Evolutionary conservation across 2,329 filamentous ascomycete genomes (phyloP).

Genomic region (Geosmithia morbida): DNA sequence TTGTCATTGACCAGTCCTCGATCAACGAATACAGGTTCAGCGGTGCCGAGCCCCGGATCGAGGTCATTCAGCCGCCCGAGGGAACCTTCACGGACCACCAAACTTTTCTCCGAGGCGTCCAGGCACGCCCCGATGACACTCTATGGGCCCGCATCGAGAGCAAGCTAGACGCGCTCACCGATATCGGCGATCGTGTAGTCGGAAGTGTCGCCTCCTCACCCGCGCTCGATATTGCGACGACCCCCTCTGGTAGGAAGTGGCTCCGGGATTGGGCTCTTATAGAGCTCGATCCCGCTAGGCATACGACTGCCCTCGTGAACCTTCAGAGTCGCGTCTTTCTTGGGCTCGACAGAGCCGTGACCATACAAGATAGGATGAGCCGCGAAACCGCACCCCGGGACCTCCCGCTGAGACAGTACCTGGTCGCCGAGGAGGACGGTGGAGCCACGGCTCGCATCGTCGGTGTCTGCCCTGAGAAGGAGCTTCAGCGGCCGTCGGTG

Average conservation of each 20-base stretch:
- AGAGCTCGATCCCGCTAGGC: neutral
- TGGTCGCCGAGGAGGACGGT: too few relatives aligned
- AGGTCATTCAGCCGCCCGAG: neutral
- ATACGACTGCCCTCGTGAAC: neutral
- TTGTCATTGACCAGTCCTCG: neutral
- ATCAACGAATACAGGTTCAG: neutral
- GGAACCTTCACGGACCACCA: neutral
- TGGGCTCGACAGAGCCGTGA: neutral
- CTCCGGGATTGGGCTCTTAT: neutral
- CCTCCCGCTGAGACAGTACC: neutral
- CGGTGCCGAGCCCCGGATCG: neutral
- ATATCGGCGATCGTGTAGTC: neutral
- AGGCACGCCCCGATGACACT: neutral
- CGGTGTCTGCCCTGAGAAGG: too few relatives aligned
- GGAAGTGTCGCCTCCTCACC: neutral
- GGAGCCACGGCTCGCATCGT: too few relatives aligned
- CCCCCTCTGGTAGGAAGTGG: neutral
- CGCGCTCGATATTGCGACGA: neutral
- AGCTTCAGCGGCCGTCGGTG: too few relatives aligned
- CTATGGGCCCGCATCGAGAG: neutral
- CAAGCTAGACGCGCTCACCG: neutral
- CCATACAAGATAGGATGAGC: neutral
- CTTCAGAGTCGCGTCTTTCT: neutral
- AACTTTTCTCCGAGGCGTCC: neutral
- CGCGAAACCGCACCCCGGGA: neutral